Evolutionary conservation across 1,284 basidiomycete genomes (phyloP).

Genomic region (Ustilago shanxiensis): DNA sequence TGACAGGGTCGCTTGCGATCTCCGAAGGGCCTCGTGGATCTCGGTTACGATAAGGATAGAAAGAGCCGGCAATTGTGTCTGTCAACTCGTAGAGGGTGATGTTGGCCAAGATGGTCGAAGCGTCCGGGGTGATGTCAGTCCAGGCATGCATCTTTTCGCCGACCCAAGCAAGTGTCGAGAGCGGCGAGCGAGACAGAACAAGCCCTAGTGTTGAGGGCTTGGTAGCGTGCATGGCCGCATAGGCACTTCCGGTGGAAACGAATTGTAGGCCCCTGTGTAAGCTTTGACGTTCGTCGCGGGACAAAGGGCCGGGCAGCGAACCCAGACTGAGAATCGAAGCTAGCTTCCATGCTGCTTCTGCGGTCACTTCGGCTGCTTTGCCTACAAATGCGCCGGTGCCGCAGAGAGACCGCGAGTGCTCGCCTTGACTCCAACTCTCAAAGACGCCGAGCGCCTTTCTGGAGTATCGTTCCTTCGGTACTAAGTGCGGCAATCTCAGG

Average conservation of each 20-base stretch:
- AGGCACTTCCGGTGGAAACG: constrained; percentile 49
- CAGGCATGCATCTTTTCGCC: constrained; percentile 72
- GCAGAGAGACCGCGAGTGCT: constrained; percentile 13
- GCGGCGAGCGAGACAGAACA: constrained; percentile 69
- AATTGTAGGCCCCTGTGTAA: constrained; percentile 54
- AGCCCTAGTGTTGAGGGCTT: constrained; percentile 71
- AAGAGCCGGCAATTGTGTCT: constrained; percentile 70
- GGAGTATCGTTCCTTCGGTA: constrained; percentile 31
- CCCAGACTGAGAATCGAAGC: constrained; percentile 24
- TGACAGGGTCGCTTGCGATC: constrained; percentile 32
- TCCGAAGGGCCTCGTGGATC: constrained; percentile 26
- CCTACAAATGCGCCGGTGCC: constrained; percentile 17
- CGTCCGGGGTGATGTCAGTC: constrained; percentile 67
- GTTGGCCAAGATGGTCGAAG: constrained; percentile 65
- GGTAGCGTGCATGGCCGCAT: constrained; percentile 67
- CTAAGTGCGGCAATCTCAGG: constrained; percentile 21
- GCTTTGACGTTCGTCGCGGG: constrained; percentile 52
- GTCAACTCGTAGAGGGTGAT: constrained; percentile 72
- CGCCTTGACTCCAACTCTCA: constrained; percentile 20
- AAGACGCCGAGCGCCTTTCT: constrained; percentile 29
- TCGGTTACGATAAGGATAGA: constrained; percentile 72
- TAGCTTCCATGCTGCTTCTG: constrained; percentile 27
- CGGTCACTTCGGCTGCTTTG: constrained; percentile 5
- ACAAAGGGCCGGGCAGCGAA: constrained; percentile 43
- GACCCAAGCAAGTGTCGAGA: constrained; percentile 71